A percentile compares a stretch with the other conserved stretches of the same genome.
Conservation (phyloP, 169 alveolate species). For the Plasmodium coatneyi region DNA sequence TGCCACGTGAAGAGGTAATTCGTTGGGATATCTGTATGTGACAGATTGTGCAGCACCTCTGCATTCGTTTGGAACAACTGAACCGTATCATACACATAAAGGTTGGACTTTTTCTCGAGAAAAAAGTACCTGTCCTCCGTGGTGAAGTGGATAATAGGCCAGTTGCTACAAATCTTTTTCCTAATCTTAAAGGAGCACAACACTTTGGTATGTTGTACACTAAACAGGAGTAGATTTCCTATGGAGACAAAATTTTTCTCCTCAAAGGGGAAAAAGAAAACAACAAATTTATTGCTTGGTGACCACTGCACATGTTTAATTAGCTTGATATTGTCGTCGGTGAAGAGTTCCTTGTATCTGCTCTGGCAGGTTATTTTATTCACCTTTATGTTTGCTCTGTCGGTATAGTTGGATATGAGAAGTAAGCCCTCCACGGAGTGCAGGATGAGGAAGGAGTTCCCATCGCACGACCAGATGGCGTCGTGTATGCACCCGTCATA, state of each 20-base stretch:
- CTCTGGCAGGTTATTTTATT: slow-evolving; percentile 6
- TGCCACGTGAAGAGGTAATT: slow-evolving; percentile 39
- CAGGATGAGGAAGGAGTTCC: slow-evolving; percentile 32
- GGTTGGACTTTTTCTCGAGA: slow-evolving; percentile 30
- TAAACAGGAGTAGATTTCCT: slow-evolving; percentile 28
- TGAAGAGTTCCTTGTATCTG: slow-evolving; percentile 37
- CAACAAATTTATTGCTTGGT: slow-evolving; percentile 31
- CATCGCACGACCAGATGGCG: slow-evolving; percentile 68
- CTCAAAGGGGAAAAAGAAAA: slow-evolving; percentile 45
- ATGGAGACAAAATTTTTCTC: slow-evolving; percentile 6
- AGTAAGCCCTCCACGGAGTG: slow-evolving; percentile 49
- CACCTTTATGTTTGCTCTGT: background rate
- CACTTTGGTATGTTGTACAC: slow-evolving; percentile 4
- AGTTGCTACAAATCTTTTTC: slow-evolving; percentile 48
- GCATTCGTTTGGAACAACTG: background rate
- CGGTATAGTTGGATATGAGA: slow-evolving; percentile 8
- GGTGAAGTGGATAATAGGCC: slow-evolving; percentile 64
- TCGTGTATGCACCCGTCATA: slow-evolving; percentile 64
- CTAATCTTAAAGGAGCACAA: slow-evolving; percentile 44
- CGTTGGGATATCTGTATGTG: slow-evolving; percentile 5
- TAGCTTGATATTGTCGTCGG: slow-evolving; percentile 11
- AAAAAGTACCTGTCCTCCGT: slow-evolving; percentile 44
- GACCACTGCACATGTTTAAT: slow-evolving; percentile 74
- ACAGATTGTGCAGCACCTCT: background rate
- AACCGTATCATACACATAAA: slow-evolving; percentile 44